Base-by-base conservation (phyloP, 1,139 yeast genomes). In the Yamadazyma taylorii region DNA sequence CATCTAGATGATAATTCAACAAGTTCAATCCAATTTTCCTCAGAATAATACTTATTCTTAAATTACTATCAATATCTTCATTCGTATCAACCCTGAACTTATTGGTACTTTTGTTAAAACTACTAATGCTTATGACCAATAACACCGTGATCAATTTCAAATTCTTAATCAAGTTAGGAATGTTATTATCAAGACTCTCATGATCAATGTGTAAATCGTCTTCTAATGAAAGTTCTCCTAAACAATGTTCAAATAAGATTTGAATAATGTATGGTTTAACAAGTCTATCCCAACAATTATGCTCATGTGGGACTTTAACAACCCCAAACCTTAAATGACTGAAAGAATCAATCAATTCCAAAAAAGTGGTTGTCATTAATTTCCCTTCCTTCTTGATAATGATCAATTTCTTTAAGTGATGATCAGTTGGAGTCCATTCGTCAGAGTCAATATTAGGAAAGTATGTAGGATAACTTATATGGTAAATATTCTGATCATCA, bases 391-490 rank as follows among this genome's bases (percentile, higher is more conserved):
- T 15, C n/a, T 19, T 26, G 3, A 25, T n/a, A 8, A 32, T 17
- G 5, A 40, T 33, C 12, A 40, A 22, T 22, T 17, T 21, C 17
- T 50, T 46, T 16, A 60, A 38, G 8, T 56, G 45, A 17, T 51
- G 45, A 4, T 51, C 50, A 25, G 54, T 52, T 0, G 67, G 68
- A 17, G 49, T 39, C 75, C 75, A 71, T 37, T 69, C 72, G 46
- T 69, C 75, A 0, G 70, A 61, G 41, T 69, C 75, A 17, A 65
- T 57, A 37, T 70, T 69, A 30, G 75, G 75, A 39, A 65, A 71
- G 48, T 67, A 69, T 36, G 69, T 69, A 13, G 77, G 77, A 46
- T 70, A 69, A 15, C 70, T 52, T n/a, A 71, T 69, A 42, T 71
- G 76, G 37, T 69, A 56, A 60, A 69, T 63, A 42, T 69, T 69